Evolutionary conservation across 306 rosid species (phyloP), one percentile per base, ranked within the genome.

Genomic region (Medicago ruthenica): DNA sequence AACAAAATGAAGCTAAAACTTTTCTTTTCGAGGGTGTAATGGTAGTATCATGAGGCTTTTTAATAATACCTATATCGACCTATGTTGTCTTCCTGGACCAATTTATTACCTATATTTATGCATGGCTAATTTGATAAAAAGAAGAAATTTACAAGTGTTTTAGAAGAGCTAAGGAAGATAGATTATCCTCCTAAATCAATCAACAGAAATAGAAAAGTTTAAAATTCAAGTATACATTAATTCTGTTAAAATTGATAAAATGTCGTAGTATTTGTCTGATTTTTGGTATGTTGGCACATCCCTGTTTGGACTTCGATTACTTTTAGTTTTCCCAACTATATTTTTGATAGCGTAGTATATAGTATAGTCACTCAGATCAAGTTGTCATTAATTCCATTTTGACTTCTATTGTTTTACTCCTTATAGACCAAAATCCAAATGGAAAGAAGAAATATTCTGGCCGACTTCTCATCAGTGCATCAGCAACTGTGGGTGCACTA

Each of bases 401-500:
- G 68, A 47, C 58, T 66, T 75, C 34, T 75, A 31, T 44, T 39
- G 48, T 71, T 74, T 76, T 65, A 55, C 62, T 66, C 66, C 75
- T 66, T 77, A 78, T 61, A 96, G 99, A 85, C 64, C 90, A 73
- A 90, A 80, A 39, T 79, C 88, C 76, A 87, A 72, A 67, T 27
- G 96, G 77, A 64, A 92, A 82, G 88, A 96, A 77, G 88, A 96
- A 92, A 67, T 91, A 92, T 85, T 90, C 98, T 65, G 99, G 94
- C 17, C 87, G 97, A 61, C 88, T 96, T 60, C 89, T 96, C 79
- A 96, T 92, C 75, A 96, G 99, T 89, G 99, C 99, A 75, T 90
- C 90, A 22, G 99, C 99, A 76, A 96, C 99, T 75, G 96, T 96
- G 79, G 99, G 99, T 15, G 99, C 97, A 41, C 83, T 96, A 48